Evolutionary conservation across 106 monocot genomes (phyloP).

Genomic region (Cymbidium sinense): DNA sequence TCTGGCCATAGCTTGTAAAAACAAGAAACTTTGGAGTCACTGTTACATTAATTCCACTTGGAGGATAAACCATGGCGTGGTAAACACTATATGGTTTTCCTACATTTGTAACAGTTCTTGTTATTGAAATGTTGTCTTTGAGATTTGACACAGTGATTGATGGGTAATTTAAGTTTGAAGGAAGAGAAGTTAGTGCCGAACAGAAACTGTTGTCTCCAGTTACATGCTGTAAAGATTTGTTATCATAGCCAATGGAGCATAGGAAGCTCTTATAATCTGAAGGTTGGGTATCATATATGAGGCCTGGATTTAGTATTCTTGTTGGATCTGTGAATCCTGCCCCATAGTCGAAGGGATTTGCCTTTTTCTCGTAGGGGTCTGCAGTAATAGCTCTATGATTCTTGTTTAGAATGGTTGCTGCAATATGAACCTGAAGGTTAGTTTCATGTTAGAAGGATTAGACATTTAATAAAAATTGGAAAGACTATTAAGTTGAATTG

Average conservation of each 20-base stretch:
- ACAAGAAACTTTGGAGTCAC: constrained; percentile 51
- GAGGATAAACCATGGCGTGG: constrained; percentile 33
- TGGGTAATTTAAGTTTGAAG: constrained; percentile 75
- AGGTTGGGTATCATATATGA: constrained; percentile 61
- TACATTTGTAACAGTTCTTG: constrained; percentile 76
- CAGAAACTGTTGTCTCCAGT: constrained; percentile 61
- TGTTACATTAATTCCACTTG: constrained; percentile 50
- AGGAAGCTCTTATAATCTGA: constrained; percentile 67
- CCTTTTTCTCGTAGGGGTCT: constrained; percentile 54
- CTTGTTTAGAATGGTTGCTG: constrained; percentile 66
- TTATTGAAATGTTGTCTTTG: constrained; percentile 27
- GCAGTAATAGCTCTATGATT: constrained; percentile 36
- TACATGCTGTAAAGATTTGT: constrained; percentile 41
- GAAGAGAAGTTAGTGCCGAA: constrained; percentile 5
- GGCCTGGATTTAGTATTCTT: constrained; percentile 59
- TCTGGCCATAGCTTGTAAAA: constrained; percentile 50
- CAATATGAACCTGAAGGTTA: constrained; percentile 4
- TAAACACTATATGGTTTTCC: constrained; percentile 46
- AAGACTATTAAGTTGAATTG: not conserved
- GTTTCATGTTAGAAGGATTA: not conserved
- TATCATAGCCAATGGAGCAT: constrained; percentile 69
- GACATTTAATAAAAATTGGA: not conserved
- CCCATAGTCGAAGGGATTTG: constrained; percentile 82
- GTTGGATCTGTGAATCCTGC: constrained; percentile 58
- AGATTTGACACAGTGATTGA: constrained; percentile 65